These are phyloP conservation scores for Penicillium sumatraense DNA, from an alignment of 2,329 filamentous ascomycete genomes.

Conservation along the genomic window DNA sequence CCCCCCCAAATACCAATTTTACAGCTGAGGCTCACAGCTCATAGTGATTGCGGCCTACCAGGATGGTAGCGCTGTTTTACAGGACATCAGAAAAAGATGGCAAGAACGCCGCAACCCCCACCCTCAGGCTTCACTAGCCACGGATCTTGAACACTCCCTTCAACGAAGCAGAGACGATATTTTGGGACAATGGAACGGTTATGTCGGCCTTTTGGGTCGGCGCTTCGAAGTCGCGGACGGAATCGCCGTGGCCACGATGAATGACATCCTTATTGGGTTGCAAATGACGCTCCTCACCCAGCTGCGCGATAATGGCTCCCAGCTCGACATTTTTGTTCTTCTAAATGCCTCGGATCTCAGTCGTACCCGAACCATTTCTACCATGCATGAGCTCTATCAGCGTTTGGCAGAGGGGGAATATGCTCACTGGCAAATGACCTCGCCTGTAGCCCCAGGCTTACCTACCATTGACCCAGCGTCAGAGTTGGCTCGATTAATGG, in stretches of 20 bases:
- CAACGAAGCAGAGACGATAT: slow-evolving; percentile 39
- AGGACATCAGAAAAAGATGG: slow-evolving; percentile 31
- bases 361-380: slow-evolving; percentile 39
- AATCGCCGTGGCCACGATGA: slow-evolving; percentile 42
- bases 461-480: neutral
- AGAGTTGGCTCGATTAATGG: slow-evolving; percentile 4
- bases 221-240: slow-evolving; percentile 41
- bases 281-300: slow-evolving; percentile 40
- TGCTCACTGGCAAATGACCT: neutral
- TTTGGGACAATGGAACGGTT: slow-evolving; percentile 39
- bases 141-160: slow-evolving; percentile 41
- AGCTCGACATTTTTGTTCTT: slow-evolving; percentile 37
- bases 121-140: slow-evolving; percentile 19
- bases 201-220: slow-evolving; percentile 38
- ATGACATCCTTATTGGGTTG: slow-evolving; percentile 44
- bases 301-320: slow-evolving; percentile 35
- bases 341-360: slow-evolving; percentile 41
- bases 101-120: slow-evolving; percentile 19
- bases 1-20: too few species aligned
- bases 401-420: slow-evolving; percentile 24
- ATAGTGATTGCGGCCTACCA: slow-evolving; percentile 37
- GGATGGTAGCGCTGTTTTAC: slow-evolving; percentile 35
- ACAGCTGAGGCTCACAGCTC: neutral
- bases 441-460: neutral
- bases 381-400: slow-evolving; percentile 25